Evolutionary conservation across 2,329 filamentous ascomycete species (phyloP).

Genomic region (Trichoderma lentiforme): DNA sequence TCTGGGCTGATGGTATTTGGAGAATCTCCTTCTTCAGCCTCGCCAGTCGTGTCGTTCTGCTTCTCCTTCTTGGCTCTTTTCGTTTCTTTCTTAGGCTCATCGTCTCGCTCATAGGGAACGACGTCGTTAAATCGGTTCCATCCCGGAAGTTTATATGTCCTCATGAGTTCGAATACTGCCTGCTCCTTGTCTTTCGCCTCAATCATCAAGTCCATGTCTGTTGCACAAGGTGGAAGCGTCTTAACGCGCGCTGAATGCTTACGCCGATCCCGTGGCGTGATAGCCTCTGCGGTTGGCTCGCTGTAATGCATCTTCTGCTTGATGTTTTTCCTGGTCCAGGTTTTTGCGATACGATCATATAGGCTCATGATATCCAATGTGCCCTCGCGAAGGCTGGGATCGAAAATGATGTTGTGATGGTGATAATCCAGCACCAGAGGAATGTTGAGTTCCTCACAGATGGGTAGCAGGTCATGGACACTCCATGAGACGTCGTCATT

Average conservation of each 20-base stretch:
- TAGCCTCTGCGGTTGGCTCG: conserved; percentile 61
- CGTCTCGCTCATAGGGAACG: conserved; percentile 69
- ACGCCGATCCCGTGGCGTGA: conserved; percentile 73
- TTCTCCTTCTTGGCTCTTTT: conserved; percentile 41
- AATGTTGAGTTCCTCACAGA: conserved; percentile 93
- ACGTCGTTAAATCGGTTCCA: conserved; percentile 74
- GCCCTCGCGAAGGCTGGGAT: conserved; percentile 71
- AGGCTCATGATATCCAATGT: conserved; percentile 74
- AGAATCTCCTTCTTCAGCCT: conserved; percentile 26
- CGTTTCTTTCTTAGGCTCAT: conserved; percentile 58
- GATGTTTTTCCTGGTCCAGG: conserved; percentile 80
- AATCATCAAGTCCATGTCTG: conserved; percentile 95
- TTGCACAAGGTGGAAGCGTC: conserved; percentile 75
- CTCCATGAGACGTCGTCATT: conserved; percentile 93
- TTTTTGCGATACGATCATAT: conserved; percentile 73
- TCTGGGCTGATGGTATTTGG: conserved; percentile 55
- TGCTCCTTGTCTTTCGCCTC: conserved; percentile 98
- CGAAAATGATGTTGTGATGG: conserved; percentile 93
- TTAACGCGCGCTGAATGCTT: conserved; percentile 81
- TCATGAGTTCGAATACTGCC: conserved; percentile 91
- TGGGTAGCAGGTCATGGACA: conserved; percentile 84
- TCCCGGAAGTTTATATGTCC: conserved; percentile 78
- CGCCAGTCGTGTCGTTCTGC: conserved; percentile 37
- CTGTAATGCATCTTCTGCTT: conserved; percentile 97
- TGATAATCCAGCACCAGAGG: conserved; percentile 90